Evolutionary conservation across 2,329 filamentous ascomycete genomes (phyloP).

Genomic region (Sporothrix pallida): DNA sequence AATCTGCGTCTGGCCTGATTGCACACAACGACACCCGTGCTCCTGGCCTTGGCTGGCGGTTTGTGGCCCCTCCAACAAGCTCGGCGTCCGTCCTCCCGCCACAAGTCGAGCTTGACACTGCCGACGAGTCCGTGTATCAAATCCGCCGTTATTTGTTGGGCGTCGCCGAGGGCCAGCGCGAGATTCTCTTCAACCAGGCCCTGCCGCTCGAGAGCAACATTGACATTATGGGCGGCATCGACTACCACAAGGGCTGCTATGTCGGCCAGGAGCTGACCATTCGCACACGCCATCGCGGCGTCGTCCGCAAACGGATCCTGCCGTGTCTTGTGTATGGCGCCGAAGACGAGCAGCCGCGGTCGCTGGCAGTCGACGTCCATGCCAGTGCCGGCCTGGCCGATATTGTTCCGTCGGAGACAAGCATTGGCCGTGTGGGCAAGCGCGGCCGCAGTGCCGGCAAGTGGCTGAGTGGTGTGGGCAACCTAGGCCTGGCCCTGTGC

Average conservation of each 20-base stretch:
- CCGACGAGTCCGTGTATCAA: constrained; percentile 66
- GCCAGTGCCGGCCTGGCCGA: constrained; percentile 50
- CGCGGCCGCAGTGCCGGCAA: constrained; percentile 77
- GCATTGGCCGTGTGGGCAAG: constrained; percentile 59
- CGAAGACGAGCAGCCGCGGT: constrained; percentile 47
- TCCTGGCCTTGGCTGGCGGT: constrained; percentile 61
- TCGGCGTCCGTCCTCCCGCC: constrained; percentile 24
- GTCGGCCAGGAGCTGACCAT: constrained; percentile 97
- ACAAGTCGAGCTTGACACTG: neutral
- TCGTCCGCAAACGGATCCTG: constrained; percentile 87
- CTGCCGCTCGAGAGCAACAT: constrained; percentile 90
- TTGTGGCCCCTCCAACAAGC: constrained; percentile 45
- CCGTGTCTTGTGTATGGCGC: constrained; percentile 74
- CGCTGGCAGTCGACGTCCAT: constrained; percentile 50
- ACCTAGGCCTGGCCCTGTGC: constrained; percentile 85
- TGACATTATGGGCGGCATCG: constrained; percentile 82
- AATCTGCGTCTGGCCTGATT: constrained; percentile 40
- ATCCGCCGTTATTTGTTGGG: constrained; percentile 79
- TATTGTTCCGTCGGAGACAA: constrained; percentile 53
- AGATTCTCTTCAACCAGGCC: constrained; percentile 73
- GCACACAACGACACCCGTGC: constrained; percentile 59
- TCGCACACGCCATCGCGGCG: constrained; percentile 89
- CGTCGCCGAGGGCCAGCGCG: constrained; percentile 81
- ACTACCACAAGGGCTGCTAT: constrained; percentile 97
- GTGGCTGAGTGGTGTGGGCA: constrained; percentile 75